These are phyloP conservation scores for Ambrosia artemisiifolia DNA, from an alignment of 129 eudicot species.

Conservation along the genomic window DNA sequence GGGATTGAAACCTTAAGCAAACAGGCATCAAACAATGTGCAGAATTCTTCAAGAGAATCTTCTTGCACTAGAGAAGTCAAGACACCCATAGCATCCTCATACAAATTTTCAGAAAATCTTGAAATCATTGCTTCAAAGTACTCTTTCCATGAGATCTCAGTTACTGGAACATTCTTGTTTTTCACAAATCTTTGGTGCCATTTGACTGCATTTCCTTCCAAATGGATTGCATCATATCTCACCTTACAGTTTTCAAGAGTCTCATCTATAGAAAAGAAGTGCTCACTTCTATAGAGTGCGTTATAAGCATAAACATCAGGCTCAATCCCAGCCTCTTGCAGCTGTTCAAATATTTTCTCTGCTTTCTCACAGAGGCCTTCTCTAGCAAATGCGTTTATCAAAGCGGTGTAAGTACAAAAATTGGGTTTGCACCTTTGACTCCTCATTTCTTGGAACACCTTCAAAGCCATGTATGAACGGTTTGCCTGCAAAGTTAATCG, in stretches of 20 bases:
- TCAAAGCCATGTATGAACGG: constrained; percentile 82
- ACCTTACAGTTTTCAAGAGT: too few relatives aligned
- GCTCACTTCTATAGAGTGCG: constrained; percentile 39
- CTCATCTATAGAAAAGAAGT: too few relatives aligned
- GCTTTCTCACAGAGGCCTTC: constrained; percentile 96
- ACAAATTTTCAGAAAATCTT: too few relatives aligned
- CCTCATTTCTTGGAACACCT: constrained; percentile 76
- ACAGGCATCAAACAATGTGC: neutral
- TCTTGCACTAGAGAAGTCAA: too few relatives aligned
- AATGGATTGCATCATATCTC: too few relatives aligned
- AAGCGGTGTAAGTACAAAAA: constrained; percentile 87
- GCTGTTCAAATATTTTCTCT: constrained; percentile 79
- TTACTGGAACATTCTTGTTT: too few relatives aligned
- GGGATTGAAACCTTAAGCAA: neutral
- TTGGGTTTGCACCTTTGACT: constrained; percentile 69
- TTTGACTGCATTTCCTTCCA: too few relatives aligned
- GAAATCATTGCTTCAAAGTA: too few relatives aligned
- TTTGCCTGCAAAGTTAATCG: constrained; percentile 46
- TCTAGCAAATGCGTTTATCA: constrained; percentile 87
- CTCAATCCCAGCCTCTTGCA: constrained; percentile 82
- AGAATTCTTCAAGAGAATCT: neutral
- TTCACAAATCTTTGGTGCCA: too few relatives aligned
- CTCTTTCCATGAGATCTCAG: too few relatives aligned
- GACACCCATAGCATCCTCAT: too few relatives aligned
- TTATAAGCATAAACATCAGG: constrained; percentile 94